Evolutionary conservation across 257 asterid genomes (phyloP).

Genomic region (Solanum stenotomum): DNA sequence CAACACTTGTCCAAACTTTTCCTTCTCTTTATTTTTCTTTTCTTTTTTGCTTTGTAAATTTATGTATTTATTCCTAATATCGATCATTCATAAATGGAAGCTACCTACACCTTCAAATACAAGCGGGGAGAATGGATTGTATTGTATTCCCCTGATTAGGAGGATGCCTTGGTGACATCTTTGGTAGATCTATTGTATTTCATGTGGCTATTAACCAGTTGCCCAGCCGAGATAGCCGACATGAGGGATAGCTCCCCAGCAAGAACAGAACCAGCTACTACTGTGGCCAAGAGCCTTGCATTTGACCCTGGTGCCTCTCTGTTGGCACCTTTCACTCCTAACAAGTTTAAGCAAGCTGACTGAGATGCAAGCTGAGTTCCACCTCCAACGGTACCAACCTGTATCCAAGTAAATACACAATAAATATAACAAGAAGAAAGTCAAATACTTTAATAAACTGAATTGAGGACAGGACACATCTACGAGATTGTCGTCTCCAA

Average conservation of each 20-base stretch:
- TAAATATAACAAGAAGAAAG: background rate
- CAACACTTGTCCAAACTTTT: background rate
- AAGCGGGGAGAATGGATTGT: background rate
- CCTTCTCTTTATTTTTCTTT: background rate
- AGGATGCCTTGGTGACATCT: slow-evolving; percentile 25
- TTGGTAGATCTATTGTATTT: slow-evolving; percentile 38
- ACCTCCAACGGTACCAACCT: slow-evolving; percentile 52
- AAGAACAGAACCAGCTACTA: slow-evolving; percentile 47
- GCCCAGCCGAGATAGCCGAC: slow-evolving; percentile 47
- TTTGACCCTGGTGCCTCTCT: slow-evolving; percentile 33
- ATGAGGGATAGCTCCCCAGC: slow-evolving; percentile 42
- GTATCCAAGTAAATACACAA: background rate
- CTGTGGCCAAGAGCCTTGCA: slow-evolving; percentile 36
- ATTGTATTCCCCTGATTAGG: background rate
- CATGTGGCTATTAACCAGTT: slow-evolving; percentile 47
- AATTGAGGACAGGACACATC: background rate
- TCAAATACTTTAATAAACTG: too few species aligned
- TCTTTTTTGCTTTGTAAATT: background rate
- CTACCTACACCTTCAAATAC: background rate
- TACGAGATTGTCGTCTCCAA: background rate
- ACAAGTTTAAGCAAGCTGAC: slow-evolving; percentile 39
- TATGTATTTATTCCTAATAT: background rate
- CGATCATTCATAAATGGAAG: background rate
- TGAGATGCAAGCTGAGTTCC: slow-evolving; percentile 48
- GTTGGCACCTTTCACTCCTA: slow-evolving; percentile 47